These are phyloP conservation scores for Trichoderma semiorbis DNA, from an alignment of 2,329 filamentous ascomycete species.

Conservation along the genomic window DNA sequence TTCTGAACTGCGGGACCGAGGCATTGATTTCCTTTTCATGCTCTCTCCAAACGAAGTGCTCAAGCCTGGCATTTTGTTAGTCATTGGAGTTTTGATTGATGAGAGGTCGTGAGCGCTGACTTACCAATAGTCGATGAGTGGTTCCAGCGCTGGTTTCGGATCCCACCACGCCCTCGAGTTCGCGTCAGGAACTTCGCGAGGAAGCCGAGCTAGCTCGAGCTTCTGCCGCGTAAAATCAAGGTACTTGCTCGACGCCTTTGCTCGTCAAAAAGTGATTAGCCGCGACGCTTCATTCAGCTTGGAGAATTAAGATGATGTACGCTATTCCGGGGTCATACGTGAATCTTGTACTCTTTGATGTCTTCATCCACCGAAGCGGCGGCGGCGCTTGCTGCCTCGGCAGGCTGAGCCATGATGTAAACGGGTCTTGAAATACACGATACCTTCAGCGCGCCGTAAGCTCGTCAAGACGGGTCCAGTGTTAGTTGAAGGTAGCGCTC, in stretches of 20 bases:
- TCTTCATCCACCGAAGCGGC: conserved; percentile 35
- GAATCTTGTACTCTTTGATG: conserved; percentile 54
- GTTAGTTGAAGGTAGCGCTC: not conserved
- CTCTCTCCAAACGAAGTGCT: conserved; percentile 61
- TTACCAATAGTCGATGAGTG: conserved; percentile 63
- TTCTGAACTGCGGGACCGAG: conserved; percentile 61
- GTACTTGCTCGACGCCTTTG: conserved; percentile 63
- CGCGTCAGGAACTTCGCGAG: conserved; percentile 52
- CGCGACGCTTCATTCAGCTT: not conserved
- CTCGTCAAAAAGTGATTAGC: not conserved
- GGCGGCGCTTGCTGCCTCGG: conserved; percentile 25
- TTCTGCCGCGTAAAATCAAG: conserved; percentile 65
- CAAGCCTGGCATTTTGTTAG: conserved; percentile 48
- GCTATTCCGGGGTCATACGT: conserved; percentile 40
- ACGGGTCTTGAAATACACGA: not conserved
- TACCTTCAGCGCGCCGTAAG: not conserved
- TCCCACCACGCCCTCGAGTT: conserved; percentile 53
- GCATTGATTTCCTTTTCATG: conserved; percentile 57
- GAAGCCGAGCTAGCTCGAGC: conserved; percentile 62
- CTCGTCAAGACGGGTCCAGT: not conserved
- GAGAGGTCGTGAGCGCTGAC: conserved; percentile 19
- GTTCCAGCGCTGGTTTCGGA: conserved; percentile 60
- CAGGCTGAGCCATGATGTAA: conserved; percentile 19
- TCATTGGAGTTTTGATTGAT: not conserved
- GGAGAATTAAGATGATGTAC: conserved; percentile 27